A percentile compares a stretch with the other conserved stretches of the same genome.
These are phyloP conservation scores for Ulmus americana DNA, from an alignment of 331 rosid genomes.

Conservation along the genomic window DNA sequence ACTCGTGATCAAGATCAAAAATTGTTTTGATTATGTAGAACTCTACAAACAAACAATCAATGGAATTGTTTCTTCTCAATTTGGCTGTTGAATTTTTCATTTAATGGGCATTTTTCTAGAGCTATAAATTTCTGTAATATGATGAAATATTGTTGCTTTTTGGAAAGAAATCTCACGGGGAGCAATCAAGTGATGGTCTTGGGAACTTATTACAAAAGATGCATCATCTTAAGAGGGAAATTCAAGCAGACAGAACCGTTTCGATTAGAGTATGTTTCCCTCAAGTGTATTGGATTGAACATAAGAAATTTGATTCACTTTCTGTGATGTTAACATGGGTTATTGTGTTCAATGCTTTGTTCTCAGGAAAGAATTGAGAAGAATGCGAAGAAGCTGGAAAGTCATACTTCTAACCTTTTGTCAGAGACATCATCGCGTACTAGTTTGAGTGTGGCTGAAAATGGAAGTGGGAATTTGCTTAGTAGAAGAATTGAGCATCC, in stretches of 20 bases:
- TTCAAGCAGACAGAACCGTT: slow-evolving; percentile 56
- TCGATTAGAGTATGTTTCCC: slow-evolving; percentile 44
- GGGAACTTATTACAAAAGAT: slow-evolving; percentile 54
- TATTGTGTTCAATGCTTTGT: neutral
- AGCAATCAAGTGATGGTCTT: slow-evolving; percentile 31
- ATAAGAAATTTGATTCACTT: neutral
- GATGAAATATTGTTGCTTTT: neutral
- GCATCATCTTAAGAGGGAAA: slow-evolving; percentile 63
- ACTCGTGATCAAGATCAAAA: neutral
- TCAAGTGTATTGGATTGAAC: neutral
- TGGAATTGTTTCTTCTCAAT: slow-evolving; percentile 10
- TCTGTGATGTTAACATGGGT: neutral
- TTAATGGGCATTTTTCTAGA: neutral
- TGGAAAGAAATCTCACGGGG: slow-evolving; percentile 42
- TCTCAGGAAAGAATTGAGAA: slow-evolving; percentile 58
- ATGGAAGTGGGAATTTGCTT: slow-evolving; percentile 42
- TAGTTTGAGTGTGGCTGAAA: slow-evolving; percentile 28
- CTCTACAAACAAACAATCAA: slow-evolving; percentile 4
- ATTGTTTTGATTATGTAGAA: neutral
- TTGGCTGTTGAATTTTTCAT: slow-evolving; percentile 1
- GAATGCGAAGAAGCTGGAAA: slow-evolving; percentile 54
- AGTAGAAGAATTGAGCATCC: slow-evolving; percentile 58
- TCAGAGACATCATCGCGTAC: slow-evolving; percentile 34
- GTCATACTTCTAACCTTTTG: slow-evolving; percentile 35
- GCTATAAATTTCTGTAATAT: neutral